phyloP scores from a whole-genome alignment of 1,284 basidiomycete genomes.

The Stereum hirsutum region DNA sequence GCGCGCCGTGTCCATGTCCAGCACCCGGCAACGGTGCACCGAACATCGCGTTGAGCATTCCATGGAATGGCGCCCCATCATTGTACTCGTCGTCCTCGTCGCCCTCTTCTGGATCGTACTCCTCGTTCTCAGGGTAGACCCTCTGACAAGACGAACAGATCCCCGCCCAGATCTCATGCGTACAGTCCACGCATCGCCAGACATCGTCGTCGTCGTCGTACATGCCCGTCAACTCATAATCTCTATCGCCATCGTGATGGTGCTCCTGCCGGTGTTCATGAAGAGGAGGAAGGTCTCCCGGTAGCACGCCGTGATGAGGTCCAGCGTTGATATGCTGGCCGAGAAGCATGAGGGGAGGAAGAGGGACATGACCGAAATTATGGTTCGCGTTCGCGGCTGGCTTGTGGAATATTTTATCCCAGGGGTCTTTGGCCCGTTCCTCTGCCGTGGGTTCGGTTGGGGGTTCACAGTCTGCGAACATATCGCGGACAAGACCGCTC shows the following conservation, averaged over 20 bases:
- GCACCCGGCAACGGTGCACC: too few species aligned
- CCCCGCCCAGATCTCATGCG: slow-evolving; percentile 66
- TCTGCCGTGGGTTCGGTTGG: slow-evolving; percentile 6
- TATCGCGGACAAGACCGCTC: slow-evolving; percentile 35
- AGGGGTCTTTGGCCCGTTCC: slow-evolving; percentile 33
- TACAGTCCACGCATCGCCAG: slow-evolving; percentile 63
- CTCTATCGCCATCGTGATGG: too few species aligned
- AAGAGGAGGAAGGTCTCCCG: too few species aligned
- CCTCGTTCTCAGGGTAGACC: slow-evolving; percentile 41
- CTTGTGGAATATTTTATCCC: slow-evolving; percentile 48
- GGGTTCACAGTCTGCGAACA: slow-evolving; percentile 9
- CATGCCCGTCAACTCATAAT: slow-evolving; percentile 39
- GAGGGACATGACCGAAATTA: neutral
- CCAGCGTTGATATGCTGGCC: slow-evolving; percentile 8
- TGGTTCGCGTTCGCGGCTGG: slow-evolving; percentile 1
- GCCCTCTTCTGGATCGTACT: neutral
- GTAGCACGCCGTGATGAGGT: too few species aligned
- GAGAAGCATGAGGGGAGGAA: neutral
- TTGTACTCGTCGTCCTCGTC: neutral
- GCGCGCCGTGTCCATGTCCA: too few species aligned
- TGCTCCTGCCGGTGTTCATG: too few species aligned
- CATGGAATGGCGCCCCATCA: neutral
- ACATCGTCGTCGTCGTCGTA: slow-evolving; percentile 64
- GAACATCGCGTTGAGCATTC: too few species aligned
- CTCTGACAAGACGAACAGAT: slow-evolving; percentile 50